Conservation (phyloP, 176 grass and related monocot genomes). For the Cenchrus fungigraminus region DNA sequence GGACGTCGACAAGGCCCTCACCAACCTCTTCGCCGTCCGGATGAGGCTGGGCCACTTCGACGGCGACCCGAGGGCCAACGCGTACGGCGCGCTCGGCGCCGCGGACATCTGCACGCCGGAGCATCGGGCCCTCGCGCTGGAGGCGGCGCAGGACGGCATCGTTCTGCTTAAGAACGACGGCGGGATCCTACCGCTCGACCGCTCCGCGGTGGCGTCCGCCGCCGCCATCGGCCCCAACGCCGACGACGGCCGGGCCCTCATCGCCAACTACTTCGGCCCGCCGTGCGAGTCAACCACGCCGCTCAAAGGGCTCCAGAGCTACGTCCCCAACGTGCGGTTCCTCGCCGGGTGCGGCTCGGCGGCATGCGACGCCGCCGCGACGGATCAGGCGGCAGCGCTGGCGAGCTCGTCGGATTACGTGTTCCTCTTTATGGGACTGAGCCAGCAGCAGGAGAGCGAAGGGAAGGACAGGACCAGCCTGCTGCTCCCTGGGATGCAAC, state of each 20-base stretch:
- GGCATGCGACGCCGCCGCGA: conserved; percentile 9
- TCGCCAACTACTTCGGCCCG: conserved; percentile 72
- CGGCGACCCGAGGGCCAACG: conserved; percentile 51
- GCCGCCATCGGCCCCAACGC: conserved; percentile 67
- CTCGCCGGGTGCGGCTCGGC: conserved; percentile 45
- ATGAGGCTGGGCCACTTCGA: conserved; percentile 87
- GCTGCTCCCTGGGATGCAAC: conserved; percentile 65
- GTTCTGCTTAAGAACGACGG: conserved; percentile 75
- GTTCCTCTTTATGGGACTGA: conserved; percentile 65
- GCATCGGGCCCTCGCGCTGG: conserved; percentile 59
- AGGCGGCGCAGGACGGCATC: conserved; percentile 75
- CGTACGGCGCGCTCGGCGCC: conserved; percentile 52
- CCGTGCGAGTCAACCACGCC: conserved; percentile 48
- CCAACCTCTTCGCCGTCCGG: conserved; percentile 56
- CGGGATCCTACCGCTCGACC: conserved; percentile 48
- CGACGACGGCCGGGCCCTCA: conserved; percentile 38
- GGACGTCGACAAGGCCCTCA: conserved; percentile 61
- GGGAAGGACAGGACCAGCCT: conserved; percentile 57
- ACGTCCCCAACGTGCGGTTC: conserved; percentile 34
- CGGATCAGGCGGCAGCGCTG: conserved; percentile 1
- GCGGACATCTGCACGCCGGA: conserved; percentile 54
- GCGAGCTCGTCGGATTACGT: conserved; percentile 43
- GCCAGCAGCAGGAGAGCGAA: conserved; percentile 68
- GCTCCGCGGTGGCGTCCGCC: not conserved
- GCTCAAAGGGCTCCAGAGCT: conserved; percentile 25